Evolutionary conservation across 2,329 filamentous ascomycete genomes (phyloP).

Genomic region (Fusarium robinianum): DNA sequence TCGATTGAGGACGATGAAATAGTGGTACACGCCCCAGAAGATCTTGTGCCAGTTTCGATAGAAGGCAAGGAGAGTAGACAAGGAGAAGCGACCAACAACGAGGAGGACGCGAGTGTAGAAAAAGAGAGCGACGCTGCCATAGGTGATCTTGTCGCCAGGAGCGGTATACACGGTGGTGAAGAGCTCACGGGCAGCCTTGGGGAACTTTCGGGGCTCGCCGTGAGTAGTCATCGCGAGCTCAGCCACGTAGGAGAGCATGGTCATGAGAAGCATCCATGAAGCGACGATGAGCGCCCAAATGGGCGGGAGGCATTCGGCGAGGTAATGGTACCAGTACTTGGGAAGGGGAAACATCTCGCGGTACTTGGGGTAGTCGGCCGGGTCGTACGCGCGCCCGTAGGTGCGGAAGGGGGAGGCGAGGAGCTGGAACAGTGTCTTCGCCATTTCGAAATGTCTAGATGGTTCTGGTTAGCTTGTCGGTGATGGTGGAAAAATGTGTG

Average conservation of each 20-base stretch:
- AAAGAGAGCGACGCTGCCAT: slow-evolving; percentile 17
- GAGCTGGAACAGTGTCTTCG: no score
- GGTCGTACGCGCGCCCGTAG: slow-evolving; percentile 16
- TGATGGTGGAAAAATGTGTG: no score
- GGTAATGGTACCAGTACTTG: slow-evolving; percentile 4
- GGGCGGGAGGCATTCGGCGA: slow-evolving; percentile 8
- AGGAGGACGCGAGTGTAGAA: slow-evolving; percentile 11
- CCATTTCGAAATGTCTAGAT: no score
- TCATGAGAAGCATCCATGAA: slow-evolving; percentile 5
- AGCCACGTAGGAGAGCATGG: slow-evolving; percentile 8
- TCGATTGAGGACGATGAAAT: slow-evolving; percentile 5
- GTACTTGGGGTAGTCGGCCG: slow-evolving; percentile 24
- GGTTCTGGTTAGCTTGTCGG: no score
- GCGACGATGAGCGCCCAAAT: slow-evolving; percentile 5
- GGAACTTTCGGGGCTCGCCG: slow-evolving; percentile 8
- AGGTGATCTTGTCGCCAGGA: slow-evolving; percentile 5
- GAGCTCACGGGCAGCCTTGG: slow-evolving; percentile 16
- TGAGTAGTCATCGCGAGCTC: slow-evolving; percentile 15
- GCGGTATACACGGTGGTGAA: slow-evolving; percentile 14
- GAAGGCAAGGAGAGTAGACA: no score
- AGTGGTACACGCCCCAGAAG: no score
- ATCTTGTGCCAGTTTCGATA: no score
- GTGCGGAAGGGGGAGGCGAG: no score
- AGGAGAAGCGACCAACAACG: no score
- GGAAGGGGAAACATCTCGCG: slow-evolving; percentile 11